Evolutionary conservation across 192 early-diverging fungal species (phyloP).

Genomic region (Jimgerdemannia flammicorona): DNA sequence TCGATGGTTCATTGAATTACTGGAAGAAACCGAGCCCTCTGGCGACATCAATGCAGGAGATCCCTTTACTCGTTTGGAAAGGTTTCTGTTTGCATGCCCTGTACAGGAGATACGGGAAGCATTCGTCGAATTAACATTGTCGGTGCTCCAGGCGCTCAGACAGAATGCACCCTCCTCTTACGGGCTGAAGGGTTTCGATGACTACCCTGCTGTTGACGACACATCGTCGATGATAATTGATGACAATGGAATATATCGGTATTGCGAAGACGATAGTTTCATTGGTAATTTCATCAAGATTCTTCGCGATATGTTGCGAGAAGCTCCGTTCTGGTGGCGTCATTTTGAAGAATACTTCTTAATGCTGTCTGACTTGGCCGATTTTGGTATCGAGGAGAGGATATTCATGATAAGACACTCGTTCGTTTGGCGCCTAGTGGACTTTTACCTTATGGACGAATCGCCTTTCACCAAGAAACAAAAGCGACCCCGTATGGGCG

Average conservation of each 20-base stretch:
- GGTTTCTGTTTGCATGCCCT: slow-evolving; percentile 29
- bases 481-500: slow-evolving; percentile 39
- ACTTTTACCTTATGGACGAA: slow-evolving; percentile 37
- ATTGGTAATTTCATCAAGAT: slow-evolving; percentile 19
- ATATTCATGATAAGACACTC: slow-evolving; percentile 28
- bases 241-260: not conserved
- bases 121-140: slow-evolving; percentile 32
- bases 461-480: slow-evolving; percentile 17
- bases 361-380: slow-evolving; percentile 32
- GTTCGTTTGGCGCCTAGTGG: slow-evolving; percentile 27
- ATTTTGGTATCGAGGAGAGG: slow-evolving; percentile 29
- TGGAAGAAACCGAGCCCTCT: slow-evolving; percentile 12
- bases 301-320: slow-evolving; percentile 23
- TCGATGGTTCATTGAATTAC: slow-evolving; percentile 20
- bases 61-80: slow-evolving; percentile 8
- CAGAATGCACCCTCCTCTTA: slow-evolving; percentile 22
- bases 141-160: slow-evolving; percentile 25
- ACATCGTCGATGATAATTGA: slow-evolving; percentile 4
- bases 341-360: slow-evolving; percentile 45
- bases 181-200: slow-evolving; percentile 14
- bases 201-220: not conserved
- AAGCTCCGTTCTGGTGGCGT: slow-evolving; percentile 34
- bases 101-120: slow-evolving; percentile 39
- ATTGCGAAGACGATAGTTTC: slow-evolving; percentile 11
- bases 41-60: not conserved